Percentiles rank a stretch among this genome's conserved stretches.
phyloP scores from a whole-genome alignment of 805 yeast genomes.

The Monosporozyma siamensis region DNA sequence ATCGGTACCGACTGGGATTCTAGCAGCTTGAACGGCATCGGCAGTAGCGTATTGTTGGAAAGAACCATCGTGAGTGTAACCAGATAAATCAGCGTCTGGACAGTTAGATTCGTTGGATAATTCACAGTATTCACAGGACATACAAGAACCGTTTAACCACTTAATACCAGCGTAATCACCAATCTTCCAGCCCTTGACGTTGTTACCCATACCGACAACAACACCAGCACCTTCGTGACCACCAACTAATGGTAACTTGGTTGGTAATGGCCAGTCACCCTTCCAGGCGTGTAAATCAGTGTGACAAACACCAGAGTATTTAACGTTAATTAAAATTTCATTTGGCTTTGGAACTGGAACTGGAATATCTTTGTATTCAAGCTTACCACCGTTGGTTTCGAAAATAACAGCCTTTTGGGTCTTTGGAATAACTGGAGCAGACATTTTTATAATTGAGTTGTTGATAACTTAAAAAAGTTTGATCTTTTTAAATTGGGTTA shows the following conservation, averaged over 20 bases:
- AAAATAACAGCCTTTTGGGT: constrained; percentile 45
- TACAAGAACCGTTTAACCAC: constrained; percentile 62
- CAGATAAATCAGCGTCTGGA: constrained; percentile 58
- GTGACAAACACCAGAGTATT: constrained; percentile 69
- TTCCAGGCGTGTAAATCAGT: constrained; percentile 70
- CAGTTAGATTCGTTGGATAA: constrained; percentile 55
- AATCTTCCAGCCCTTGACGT: constrained; percentile 49
- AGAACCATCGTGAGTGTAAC: constrained; percentile 65
- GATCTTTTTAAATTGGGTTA: not conserved
- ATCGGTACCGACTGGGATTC: constrained; percentile 46
- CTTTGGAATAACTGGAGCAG: constrained; percentile 31
- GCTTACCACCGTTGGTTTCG: constrained; percentile 34
- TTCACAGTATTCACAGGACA: constrained; percentile 56
- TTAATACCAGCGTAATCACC: constrained; percentile 63
- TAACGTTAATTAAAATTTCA: constrained; percentile 56
- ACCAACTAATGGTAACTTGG: constrained; percentile 54
- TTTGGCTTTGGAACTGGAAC: constrained; percentile 55
- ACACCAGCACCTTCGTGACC: constrained; percentile 72
- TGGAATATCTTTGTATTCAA: constrained; percentile 43
- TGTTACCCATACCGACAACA: constrained; percentile 53
- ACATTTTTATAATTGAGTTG: constrained; percentile 15
- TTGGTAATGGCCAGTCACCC: constrained; percentile 59
- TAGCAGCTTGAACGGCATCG: constrained; percentile 55
- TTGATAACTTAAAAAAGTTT: constrained; percentile 1
- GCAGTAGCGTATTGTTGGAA: constrained; percentile 62